Evolutionary conservation across 1,284 basidiomycete genomes (phyloP).

Genomic region (Pterula multifida): DNA sequence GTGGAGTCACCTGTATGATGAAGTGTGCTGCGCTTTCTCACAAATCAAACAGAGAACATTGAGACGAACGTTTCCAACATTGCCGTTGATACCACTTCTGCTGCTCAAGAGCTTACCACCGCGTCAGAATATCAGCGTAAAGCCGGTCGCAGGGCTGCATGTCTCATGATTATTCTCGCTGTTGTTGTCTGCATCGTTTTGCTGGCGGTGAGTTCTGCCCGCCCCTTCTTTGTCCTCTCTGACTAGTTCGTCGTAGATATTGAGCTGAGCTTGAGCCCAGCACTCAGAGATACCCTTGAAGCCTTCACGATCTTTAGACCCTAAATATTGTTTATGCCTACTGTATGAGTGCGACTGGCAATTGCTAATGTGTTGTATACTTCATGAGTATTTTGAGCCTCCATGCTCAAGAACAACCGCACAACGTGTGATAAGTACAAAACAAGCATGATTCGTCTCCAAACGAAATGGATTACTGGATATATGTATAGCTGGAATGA

Average conservation of each 20-base stretch:
- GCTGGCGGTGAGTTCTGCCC: slow-evolving; percentile 61
- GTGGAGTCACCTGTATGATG: too few species aligned
- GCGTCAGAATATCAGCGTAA: slow-evolving; percentile 94
- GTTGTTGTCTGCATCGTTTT: slow-evolving; percentile 87
- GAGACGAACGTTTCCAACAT: slow-evolving; percentile 90
- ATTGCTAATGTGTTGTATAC: too few species aligned
- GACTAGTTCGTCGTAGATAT: not conserved
- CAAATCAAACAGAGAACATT: slow-evolving; percentile 69
- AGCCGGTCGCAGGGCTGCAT: slow-evolving; percentile 83
- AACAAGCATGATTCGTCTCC: too few species aligned
- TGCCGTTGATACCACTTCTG: slow-evolving; percentile 73
- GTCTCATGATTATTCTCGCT: slow-evolving; percentile 80
- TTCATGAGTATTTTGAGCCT: not conserved
- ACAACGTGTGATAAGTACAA: too few species aligned
- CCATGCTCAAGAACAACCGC: too few species aligned
- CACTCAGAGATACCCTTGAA: too few species aligned
- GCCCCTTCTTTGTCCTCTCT: not conserved
- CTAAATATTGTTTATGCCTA: not conserved
- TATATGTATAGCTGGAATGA: not conserved
- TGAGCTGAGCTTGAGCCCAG: not conserved
- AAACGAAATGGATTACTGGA: too few species aligned
- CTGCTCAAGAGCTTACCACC: slow-evolving; percentile 78
- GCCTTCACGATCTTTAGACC: too few species aligned
- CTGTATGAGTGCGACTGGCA: not conserved
- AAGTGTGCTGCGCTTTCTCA: not conserved